A percentile compares a stretch with the other conserved stretches of the same genome.
These are phyloP conservation scores for Sporothrix pseudoabietina DNA, from an alignment of 2,329 filamentous ascomycete genomes.

Conservation along the genomic window DNA sequence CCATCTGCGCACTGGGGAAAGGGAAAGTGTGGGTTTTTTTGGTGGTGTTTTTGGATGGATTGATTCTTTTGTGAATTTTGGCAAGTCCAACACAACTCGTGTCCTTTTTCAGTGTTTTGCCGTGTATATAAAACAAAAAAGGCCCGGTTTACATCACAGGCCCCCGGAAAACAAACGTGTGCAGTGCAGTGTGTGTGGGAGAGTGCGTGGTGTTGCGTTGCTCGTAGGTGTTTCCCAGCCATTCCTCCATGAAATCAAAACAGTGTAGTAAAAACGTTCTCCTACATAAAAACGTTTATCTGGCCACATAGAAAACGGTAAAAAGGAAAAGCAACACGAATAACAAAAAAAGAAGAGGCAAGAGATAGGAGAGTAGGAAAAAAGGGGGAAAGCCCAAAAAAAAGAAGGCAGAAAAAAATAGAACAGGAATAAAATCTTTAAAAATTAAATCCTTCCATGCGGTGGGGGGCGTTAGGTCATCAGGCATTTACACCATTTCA, in stretches of 20 bases:
- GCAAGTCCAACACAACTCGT: not conserved
- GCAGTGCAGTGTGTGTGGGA: not conserved
- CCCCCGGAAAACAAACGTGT: not conserved
- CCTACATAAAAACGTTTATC: slow-evolving; percentile 28
- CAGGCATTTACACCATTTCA: slow-evolving; percentile 36
- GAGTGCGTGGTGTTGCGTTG: not conserved
- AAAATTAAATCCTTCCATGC: slow-evolving; percentile 37
- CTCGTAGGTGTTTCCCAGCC: not conserved
- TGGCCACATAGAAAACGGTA: slow-evolving; percentile 26
- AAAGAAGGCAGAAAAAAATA: slow-evolving; percentile 14
- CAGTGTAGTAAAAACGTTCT: slow-evolving; percentile 17
- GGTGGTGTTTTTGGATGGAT: not conserved
- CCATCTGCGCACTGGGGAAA: not conserved
- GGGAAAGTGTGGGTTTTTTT: not conserved
- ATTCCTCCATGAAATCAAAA: slow-evolving; percentile 12
- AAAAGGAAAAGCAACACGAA: not conserved
- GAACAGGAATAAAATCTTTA: slow-evolving; percentile 32
- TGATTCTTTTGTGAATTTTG: not conserved
- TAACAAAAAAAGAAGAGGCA: not conserved
- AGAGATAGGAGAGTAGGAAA: slow-evolving; percentile 8
- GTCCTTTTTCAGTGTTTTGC: not conserved
- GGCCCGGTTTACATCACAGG: slow-evolving; percentile 25
- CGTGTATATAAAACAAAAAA: not conserved
- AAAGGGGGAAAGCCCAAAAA: not conserved
- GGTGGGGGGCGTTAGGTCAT: slow-evolving; percentile 35